Evolutionary conservation across 2,329 filamentous ascomycete species (phyloP), one percentile per base, ranked within the genome.

Genomic region (Penicillium sp.): DNA sequence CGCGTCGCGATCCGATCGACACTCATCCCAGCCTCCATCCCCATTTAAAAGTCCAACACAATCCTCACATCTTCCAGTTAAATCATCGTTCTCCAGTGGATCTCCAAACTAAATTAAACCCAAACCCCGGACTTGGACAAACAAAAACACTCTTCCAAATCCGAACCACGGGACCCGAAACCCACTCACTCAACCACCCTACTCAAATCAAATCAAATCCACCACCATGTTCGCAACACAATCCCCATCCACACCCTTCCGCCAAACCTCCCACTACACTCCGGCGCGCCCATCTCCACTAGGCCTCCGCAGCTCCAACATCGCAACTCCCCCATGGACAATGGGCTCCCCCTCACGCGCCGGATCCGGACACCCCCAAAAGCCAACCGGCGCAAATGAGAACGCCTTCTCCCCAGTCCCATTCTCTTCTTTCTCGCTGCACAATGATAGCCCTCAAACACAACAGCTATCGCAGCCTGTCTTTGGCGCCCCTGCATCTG

Each of bases 171-270:
- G 49, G 42, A 45, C 33, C 50, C 55, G 46, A 54, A 59, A 54
- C 54, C 50, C 58, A 39, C 25, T 48, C 42, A 19, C 33, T n/a
- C 19, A 54, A 44, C 53, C 46, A 29, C 27, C 26, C 27, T 29
- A 11, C 27, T 29, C 57, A n/a, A 53, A 21, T 42, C 47, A 35
- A 61, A 42, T 31, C 37, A 51, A 51, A 48, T 35, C 51, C 39
- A 46, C 57, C 54, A 66, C 50, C 48, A 73, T 74, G 71, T 73
- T 72, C 61, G 68, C 69, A 43, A 56, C 69, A 60, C 64, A 68
- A 29, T 59, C 64, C 31, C 51, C 61, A 31, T 61, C 64, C 29
- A 66, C 62, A 14, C 62, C 63, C 33, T 66, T 62, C 51, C 61
- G 64, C 55, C 59, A 66, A 60, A 61, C 62, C 31, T 49, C 53